Evolutionary conservation across 176 grass and related monocot genomes (phyloP).

Genomic region (Phyllostachys edulis): DNA sequence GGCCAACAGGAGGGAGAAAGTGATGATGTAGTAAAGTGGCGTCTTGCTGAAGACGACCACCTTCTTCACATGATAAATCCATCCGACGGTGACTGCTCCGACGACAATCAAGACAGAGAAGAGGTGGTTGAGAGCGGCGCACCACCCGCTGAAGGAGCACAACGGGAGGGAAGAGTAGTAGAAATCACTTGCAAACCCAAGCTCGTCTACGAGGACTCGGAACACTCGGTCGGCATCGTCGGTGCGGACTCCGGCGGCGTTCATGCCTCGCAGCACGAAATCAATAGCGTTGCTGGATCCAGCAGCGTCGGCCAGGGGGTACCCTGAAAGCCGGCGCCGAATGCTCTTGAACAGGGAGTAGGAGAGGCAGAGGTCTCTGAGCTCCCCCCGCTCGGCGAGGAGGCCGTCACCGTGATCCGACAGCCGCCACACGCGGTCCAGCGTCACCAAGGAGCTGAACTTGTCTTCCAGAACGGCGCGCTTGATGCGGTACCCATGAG

Average conservation of each 20-base stretch:
- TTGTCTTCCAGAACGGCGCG: not conserved
- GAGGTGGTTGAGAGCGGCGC: not conserved
- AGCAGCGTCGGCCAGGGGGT: conserved; percentile 18
- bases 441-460: not conserved
- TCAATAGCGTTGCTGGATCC: not conserved
- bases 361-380: conserved; percentile 43
- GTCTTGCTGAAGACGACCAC: not conserved
- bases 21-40: not conserved
- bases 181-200: conserved; percentile 42
- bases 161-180: conserved; percentile 28
- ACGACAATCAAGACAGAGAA: conserved; percentile 11
- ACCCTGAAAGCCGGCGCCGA: not conserved
- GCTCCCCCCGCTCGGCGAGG: not conserved
- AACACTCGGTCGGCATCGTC: conserved; percentile 3
- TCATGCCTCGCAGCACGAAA: conserved; percentile 48
- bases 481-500: conserved; percentile 21
- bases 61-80: rapidly evolving
- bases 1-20: not conserved
- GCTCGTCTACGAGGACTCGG: conserved; percentile 32
- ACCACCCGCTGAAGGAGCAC: conserved; percentile 13
- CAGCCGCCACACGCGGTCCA: conserved; percentile 17
- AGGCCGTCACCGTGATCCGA: not conserved
- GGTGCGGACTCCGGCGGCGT: not conserved
- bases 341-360: conserved; percentile 37
- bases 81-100: not conserved